These are phyloP conservation scores for Cyberlindnera japonica DNA, from an alignment of 805 yeast genomes.

Conservation along the genomic window DNA sequence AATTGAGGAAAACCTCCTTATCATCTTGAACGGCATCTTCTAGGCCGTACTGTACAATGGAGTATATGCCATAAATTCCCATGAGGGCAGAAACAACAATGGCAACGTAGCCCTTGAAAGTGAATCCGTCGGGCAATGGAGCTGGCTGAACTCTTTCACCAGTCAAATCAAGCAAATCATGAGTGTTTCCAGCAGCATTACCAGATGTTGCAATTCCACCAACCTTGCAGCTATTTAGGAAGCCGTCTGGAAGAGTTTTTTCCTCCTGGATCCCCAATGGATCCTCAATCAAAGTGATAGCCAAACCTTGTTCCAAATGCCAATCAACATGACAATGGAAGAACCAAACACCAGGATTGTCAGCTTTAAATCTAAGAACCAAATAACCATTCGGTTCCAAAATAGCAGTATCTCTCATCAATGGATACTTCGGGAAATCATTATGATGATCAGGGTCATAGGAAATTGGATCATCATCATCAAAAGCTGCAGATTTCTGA, in stretches of 20 bases:
- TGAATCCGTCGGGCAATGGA: slow-evolving; percentile 70
- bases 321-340: slow-evolving; percentile 99
- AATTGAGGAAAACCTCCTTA: slow-evolving; percentile 35
- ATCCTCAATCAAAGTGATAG: slow-evolving; percentile 76
- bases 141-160: slow-evolving; percentile 59
- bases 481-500: slow-evolving; percentile 65
- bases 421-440: slow-evolving; percentile 68
- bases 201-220: slow-evolving; percentile 49
- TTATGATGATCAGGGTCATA: slow-evolving; percentile 51
- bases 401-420: slow-evolving; percentile 78
- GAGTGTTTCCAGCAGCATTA: slow-evolving; percentile 66
- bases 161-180: slow-evolving; percentile 50
- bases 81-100: slow-evolving; percentile 47
- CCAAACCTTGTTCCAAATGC: slow-evolving; percentile 96
- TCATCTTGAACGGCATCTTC: slow-evolving; percentile 55
- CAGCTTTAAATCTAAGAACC: slow-evolving; percentile 82
- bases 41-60: slow-evolving; percentile 63
- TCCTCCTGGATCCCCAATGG: slow-evolving; percentile 56
- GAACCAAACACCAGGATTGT: slow-evolving; percentile 97
- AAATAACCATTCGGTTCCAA: slow-evolving; percentile 83
- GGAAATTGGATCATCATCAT: slow-evolving; percentile 47
- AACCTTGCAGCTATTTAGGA: slow-evolving; percentile 44
- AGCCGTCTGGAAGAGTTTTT: slow-evolving; percentile 43
- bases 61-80: slow-evolving; percentile 57
- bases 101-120: slow-evolving; percentile 66